A percentile compares a stretch with the other conserved stretches of the same genome.
phyloP scores from a whole-genome alignment of 148 eudicot genomes.

The Amaranthus hypochondriacus region DNA sequence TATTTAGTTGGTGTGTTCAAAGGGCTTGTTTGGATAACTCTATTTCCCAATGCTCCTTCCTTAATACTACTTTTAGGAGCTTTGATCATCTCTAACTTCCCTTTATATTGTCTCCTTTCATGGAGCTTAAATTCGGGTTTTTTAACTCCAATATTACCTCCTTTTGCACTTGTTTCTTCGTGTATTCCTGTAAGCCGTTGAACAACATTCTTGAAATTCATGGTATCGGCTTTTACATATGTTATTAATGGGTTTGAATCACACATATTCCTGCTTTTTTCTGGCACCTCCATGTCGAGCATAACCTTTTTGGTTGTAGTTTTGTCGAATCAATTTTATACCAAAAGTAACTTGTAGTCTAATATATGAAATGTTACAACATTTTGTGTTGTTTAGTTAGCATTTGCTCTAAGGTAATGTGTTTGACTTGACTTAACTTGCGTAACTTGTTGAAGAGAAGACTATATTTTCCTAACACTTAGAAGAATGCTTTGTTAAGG shows the following conservation, averaged over 20 bases:
- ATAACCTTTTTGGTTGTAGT: slow-evolving; percentile 15
- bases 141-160: slow-evolving; percentile 23
- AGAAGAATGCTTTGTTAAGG: slow-evolving; percentile 13
- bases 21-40: slow-evolving; percentile 21
- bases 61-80: slow-evolving; percentile 18
- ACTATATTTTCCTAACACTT: slow-evolving; percentile 15
- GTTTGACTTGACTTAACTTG: slow-evolving; percentile 16
- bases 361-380: slow-evolving; percentile 8
- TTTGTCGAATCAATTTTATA: not conserved
- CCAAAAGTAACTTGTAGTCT: slow-evolving; percentile 13
- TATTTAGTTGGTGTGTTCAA: slow-evolving; percentile 29
- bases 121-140: slow-evolving; percentile 35
- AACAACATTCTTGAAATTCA: slow-evolving; percentile 37
- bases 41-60: slow-evolving; percentile 21
- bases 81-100: slow-evolving; percentile 34
- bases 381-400: slow-evolving; percentile 16
- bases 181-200: slow-evolving; percentile 35
- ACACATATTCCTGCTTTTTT: slow-evolving; percentile 4
- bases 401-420: slow-evolving; percentile 30
- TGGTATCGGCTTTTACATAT: slow-evolving; percentile 32
- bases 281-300: slow-evolving; percentile 20
- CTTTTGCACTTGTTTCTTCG: slow-evolving; percentile 16
- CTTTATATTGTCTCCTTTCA: slow-evolving; percentile 35
- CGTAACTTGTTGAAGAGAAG: slow-evolving; percentile 22
- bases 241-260: slow-evolving; percentile 29